Conservation (phyloP, 129 eudicot species). For the Pittosporum tobira region DNA sequence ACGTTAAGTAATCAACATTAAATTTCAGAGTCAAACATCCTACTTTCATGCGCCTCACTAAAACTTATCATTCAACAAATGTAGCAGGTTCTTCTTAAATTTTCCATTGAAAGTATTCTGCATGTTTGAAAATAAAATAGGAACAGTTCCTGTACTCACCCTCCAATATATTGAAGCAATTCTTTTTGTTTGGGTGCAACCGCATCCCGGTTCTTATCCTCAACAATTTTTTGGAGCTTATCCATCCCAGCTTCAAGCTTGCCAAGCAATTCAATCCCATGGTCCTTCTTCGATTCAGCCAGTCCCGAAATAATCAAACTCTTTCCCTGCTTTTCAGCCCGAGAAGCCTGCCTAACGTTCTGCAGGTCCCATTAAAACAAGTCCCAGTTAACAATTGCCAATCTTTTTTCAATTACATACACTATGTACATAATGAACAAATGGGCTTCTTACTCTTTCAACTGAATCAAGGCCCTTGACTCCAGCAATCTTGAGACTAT, state of each 20-base stretch:
- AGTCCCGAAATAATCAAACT: constrained; percentile 72
- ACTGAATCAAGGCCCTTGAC: constrained; percentile 81
- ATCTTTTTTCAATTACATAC: not conserved
- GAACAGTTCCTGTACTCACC: constrained; percentile 41
- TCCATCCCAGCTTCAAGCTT: constrained; percentile 84
- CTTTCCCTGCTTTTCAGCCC: constrained; percentile 69
- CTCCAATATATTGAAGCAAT: constrained; percentile 81
- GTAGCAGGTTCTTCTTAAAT: not conserved
- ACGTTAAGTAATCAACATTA: not conserved
- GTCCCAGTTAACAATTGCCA: constrained; percentile 13
- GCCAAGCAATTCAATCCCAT: constrained; percentile 70
- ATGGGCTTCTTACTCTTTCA: constrained; percentile 55
- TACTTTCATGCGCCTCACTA: not conserved
- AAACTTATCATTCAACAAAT: not conserved
- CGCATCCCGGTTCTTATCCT: constrained; percentile 71
- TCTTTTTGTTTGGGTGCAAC: constrained; percentile 88
- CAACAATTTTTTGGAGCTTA: constrained; percentile 45
- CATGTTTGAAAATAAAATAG: constrained; percentile 6
- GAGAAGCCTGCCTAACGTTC: constrained; percentile 89
- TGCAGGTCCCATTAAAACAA: constrained; percentile 28
- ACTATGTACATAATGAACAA: not conserved
- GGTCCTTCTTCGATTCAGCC: constrained; percentile 86
- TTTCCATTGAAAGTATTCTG: not conserved
- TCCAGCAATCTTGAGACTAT: constrained; percentile 85
- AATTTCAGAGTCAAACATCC: not conserved